Percentiles rank a stretch among this genome's conserved stretches.
phyloP scores from a whole-genome alignment of 1,284 basidiomycete species.

The Sanguinoderma infundibulare region DNA sequence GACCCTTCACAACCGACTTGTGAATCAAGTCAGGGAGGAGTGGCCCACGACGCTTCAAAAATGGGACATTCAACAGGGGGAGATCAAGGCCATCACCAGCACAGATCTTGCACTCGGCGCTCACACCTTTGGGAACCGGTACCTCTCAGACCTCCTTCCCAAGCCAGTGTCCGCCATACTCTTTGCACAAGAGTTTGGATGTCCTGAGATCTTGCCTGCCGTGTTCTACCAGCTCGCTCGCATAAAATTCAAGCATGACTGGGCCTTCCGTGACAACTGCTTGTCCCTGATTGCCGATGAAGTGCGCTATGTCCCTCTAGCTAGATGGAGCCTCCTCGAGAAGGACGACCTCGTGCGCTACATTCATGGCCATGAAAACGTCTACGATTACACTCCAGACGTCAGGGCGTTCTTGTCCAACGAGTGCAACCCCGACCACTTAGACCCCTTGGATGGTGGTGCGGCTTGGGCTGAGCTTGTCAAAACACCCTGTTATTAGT shows the following conservation, averaged over 20 bases:
- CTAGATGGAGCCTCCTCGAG: no score
- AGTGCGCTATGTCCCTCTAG: no score
- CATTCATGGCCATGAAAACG: no score
- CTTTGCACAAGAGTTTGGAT: conserved; percentile 60
- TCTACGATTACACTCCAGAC: no score
- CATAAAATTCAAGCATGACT: conserved; percentile 10
- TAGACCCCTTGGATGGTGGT: no score
- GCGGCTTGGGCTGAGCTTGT: no score
- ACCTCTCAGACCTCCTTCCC: conserved; percentile 19
- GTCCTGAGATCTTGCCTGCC: conserved; percentile 57
- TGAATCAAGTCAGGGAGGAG: conserved; percentile 57
- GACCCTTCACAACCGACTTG: conserved; percentile 55
- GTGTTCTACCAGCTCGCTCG: conserved; percentile 63
- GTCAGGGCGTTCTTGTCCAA: no score
- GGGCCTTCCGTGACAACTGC: conserved; percentile 5
- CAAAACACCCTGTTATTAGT: no score
- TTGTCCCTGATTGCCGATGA: no score
- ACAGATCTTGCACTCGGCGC: neutral
- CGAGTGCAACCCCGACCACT: no score
- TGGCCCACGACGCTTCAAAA: conserved; percentile 65
- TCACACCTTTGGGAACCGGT: neutral
- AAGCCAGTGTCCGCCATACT: conserved; percentile 57
- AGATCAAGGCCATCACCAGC: conserved; percentile 8
- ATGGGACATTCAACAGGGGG: conserved; percentile 50
- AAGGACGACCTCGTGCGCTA: no score